Evolutionary conservation across 768 basidiomycete genomes (phyloP).

Genomic region (Tulasnella sp.): DNA sequence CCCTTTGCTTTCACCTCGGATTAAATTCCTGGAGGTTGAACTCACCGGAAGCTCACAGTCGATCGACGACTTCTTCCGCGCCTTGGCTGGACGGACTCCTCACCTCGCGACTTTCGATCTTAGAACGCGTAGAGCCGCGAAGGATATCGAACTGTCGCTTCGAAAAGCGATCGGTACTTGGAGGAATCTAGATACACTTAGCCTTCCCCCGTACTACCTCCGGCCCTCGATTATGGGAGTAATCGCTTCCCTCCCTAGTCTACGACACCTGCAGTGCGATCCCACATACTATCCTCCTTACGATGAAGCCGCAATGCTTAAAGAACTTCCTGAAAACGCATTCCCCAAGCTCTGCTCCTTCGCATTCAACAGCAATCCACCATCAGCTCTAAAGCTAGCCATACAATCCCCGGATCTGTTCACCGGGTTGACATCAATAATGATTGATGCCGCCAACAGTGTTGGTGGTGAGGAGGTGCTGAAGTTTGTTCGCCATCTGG

Average conservation of each 20-base stretch:
- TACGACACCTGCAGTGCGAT: not conserved
- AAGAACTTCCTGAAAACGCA: not conserved
- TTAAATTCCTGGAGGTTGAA: not conserved
- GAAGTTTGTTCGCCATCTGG: not conserved
- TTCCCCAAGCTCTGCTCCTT: not conserved
- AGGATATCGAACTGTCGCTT: not conserved
- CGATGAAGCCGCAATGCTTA: not conserved
- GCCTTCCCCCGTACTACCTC: not conserved
- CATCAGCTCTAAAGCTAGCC: not conserved
- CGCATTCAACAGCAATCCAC: not conserved
- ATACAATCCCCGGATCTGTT: not conserved
- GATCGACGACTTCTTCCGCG: not conserved
- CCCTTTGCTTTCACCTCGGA: not conserved
- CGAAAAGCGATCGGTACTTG: not conserved
- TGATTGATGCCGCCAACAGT: not conserved
- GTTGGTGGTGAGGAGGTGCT: not conserved
- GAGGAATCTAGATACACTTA: not conserved
- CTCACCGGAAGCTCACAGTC: not conserved
- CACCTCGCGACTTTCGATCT: not conserved
- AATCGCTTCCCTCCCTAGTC: not conserved
- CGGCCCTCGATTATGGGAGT: not conserved
- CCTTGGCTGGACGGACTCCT: not conserved
- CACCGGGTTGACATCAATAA: not conserved
- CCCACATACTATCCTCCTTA: not conserved
- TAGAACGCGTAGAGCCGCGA: not conserved